phyloP scores from a whole-genome alignment of 306 rosid species.

The Quercus cerris region DNA sequence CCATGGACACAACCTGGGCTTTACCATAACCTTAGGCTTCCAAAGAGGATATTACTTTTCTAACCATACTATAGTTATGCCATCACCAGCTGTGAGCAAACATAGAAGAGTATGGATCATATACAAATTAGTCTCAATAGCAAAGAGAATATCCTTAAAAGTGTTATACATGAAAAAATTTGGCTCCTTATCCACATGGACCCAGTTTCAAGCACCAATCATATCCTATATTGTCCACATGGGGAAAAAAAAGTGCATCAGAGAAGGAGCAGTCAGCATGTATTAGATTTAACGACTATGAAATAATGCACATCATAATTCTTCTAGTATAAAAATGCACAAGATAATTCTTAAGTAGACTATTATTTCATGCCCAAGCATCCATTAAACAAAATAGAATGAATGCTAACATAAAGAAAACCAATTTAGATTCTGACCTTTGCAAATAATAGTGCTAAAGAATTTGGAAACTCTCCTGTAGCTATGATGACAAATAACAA shows the following conservation, averaged over 20 bases:
- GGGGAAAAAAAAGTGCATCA: background rate
- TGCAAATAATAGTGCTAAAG: slow-evolving; percentile 65
- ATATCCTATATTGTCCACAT: background rate
- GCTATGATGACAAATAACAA: slow-evolving; percentile 80
- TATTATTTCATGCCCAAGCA: background rate
- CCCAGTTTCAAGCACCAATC: background rate
- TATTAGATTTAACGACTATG: background rate
- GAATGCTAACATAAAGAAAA: slow-evolving; percentile 12
- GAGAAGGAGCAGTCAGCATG: background rate
- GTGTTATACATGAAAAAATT: too few species aligned
- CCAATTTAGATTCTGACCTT: slow-evolving; percentile 53
- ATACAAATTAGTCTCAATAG: too few species aligned
- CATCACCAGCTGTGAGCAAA: too few species aligned
- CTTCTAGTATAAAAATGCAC: background rate
- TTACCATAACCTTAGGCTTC: too few species aligned
- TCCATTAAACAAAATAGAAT: slow-evolving; percentile 1
- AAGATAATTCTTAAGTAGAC: background rate
- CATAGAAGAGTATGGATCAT: too few species aligned
- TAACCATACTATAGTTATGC: too few species aligned
- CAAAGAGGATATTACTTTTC: too few species aligned
- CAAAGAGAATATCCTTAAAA: too few species aligned
- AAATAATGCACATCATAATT: background rate
- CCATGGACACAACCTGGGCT: too few species aligned
- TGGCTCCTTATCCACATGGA: background rate
- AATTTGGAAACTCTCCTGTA: slow-evolving; percentile 87